Evolutionary conservation across 176 grass and related monocot species (phyloP).

Genomic region (Ampelocalamus luodianensis): DNA sequence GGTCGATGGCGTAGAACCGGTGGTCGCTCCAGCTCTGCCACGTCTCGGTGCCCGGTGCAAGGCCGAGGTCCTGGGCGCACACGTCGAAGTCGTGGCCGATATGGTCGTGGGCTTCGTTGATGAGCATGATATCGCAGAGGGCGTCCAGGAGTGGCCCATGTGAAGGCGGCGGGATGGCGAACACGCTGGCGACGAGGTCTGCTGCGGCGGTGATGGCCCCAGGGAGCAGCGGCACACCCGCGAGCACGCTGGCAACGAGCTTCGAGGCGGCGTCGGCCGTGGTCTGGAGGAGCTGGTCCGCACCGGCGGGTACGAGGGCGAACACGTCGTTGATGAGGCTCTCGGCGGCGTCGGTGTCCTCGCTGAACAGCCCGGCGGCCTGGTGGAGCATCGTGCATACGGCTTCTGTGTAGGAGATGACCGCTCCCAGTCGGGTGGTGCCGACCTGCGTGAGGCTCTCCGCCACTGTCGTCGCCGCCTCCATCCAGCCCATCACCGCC

Average conservation of each 20-base stretch:
- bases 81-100: too few relatives aligned
- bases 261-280: neutral
- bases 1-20: too few relatives aligned
- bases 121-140: too few relatives aligned
- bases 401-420: neutral
- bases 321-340: neutral
- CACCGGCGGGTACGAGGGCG: neutral
- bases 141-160: neutral
- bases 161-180: neutral
- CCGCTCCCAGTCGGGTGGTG: neutral
- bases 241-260: neutral
- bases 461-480: neutral
- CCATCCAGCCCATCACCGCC: too few relatives aligned
- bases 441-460: neutral
- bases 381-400: neutral
- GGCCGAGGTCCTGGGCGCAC: too few relatives aligned
- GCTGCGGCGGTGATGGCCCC: neutral
- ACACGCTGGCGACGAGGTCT: neutral
- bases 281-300: neutral
- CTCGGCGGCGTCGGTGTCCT: neutral
- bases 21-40: too few relatives aligned
- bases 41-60: too few relatives aligned
- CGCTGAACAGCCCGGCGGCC: neutral
- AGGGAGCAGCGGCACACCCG: neutral
- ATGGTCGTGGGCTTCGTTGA: too few relatives aligned